phyloP scores from a whole-genome alignment of 2,329 filamentous ascomycete genomes.

The Penicillium oxalicum region DNA sequence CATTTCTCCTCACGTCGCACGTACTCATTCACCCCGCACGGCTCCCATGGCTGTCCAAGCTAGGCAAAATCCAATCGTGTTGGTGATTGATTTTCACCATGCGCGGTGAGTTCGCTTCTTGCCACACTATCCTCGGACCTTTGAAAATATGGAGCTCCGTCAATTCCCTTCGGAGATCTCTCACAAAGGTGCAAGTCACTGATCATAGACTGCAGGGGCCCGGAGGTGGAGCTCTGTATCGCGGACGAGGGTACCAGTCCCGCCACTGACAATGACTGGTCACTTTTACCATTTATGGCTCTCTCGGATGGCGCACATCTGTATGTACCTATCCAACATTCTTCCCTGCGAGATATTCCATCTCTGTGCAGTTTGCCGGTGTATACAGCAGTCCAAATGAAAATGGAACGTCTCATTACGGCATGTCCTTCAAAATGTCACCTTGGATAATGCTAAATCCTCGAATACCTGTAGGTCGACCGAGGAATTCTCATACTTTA shows the following conservation, averaged over 20 bases:
- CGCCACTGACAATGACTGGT: constrained; percentile 79
- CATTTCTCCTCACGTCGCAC: too few relatives aligned
- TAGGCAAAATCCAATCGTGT: constrained; percentile 60
- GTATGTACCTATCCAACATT: constrained; percentile 46
- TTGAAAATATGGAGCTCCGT: too few relatives aligned
- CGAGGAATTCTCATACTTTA: constrained; percentile 99
- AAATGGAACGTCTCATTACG: too few relatives aligned
- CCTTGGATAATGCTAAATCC: too few relatives aligned
- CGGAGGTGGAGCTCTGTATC: constrained; percentile 91
- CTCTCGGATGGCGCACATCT: constrained; percentile 92
- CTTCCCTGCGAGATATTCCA: background rate
- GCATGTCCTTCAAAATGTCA: too few relatives aligned
- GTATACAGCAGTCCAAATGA: background rate
- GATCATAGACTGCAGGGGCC: constrained; percentile 54
- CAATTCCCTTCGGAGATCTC: background rate
- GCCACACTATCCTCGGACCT: too few relatives aligned
- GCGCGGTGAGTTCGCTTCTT: constrained; percentile 44
- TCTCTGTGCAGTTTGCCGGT: background rate
- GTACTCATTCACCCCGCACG: constrained; percentile 3
- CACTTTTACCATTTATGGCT: constrained; percentile 90
- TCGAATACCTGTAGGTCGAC: constrained; percentile 53
- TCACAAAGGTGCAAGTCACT: background rate
- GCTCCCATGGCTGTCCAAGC: constrained; percentile 34
- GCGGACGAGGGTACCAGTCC: constrained; percentile 73
- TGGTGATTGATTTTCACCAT: constrained; percentile 80